These are phyloP conservation scores for Solidago caesia DNA, from an alignment of 129 eudicot genomes.

Conservation along the genomic window DNA sequence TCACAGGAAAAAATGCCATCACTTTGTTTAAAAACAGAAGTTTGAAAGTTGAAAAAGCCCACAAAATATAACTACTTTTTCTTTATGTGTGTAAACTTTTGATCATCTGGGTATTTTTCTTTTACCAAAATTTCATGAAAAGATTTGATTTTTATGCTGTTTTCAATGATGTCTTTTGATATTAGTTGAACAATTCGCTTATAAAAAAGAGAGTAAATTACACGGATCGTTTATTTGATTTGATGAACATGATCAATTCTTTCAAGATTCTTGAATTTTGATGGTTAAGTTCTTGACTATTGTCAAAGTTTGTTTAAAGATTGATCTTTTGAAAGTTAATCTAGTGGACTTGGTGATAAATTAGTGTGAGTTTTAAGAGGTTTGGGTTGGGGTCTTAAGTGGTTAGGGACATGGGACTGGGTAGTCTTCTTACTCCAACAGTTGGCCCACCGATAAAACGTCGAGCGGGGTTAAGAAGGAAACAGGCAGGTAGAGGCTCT, in stretches of 20 bases:
- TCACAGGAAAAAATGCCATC: constrained; percentile 27
- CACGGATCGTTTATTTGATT: neutral
- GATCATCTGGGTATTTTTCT: constrained; percentile 24
- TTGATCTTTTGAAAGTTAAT: constrained; percentile 20
- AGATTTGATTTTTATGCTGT: constrained; percentile 29
- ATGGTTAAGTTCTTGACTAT: constrained; percentile 34
- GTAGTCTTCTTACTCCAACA: constrained; percentile 63
- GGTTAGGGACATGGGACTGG: constrained; percentile 62
- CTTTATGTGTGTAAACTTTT: constrained; percentile 22
- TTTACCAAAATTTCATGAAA: constrained; percentile 35
- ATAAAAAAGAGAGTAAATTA: neutral
- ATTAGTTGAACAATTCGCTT: constrained; percentile 42
- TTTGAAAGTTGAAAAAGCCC: constrained; percentile 37
- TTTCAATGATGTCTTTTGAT: constrained; percentile 63
- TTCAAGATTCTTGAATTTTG: constrained; percentile 25
- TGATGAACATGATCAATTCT: neutral
- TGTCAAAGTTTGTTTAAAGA: constrained; percentile 20
- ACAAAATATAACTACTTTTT: constrained; percentile 19
- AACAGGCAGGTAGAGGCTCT: constrained; percentile 98
- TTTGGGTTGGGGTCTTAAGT: constrained; percentile 39
- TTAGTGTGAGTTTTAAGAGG: constrained; percentile 4
- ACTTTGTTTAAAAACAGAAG: constrained; percentile 38
- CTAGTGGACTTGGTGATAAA: constrained; percentile 13
- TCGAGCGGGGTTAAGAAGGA: constrained; percentile 84
- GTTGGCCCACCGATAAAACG: constrained; percentile 92